A percentile compares a stretch with the other conserved stretches of the same genome.
phyloP scores from a whole-genome alignment of 768 basidiomycete species.

The Udeniomyces megalosporus region DNA sequence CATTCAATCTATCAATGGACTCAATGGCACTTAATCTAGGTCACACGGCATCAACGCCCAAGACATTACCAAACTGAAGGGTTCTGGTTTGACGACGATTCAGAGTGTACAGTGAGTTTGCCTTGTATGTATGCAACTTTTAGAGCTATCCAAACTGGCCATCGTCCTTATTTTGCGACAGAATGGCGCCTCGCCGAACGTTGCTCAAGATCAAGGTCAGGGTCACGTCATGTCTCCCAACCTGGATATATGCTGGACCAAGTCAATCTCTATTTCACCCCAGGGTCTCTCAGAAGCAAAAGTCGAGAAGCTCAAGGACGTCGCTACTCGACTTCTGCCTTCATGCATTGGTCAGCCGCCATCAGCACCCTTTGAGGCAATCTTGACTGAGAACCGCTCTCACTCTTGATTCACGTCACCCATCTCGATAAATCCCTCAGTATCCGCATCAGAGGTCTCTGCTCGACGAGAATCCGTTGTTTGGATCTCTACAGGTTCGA shows the following conservation, averaged over 20 bases:
- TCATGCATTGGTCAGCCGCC: background rate
- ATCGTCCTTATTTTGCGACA: background rate
- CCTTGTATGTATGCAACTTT: background rate
- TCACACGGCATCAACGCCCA: slow-evolving; percentile 12
- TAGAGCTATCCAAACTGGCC: background rate
- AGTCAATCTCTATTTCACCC: background rate
- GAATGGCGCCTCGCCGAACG: slow-evolving; percentile 2
- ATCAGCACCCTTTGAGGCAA: no score
- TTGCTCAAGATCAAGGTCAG: slow-evolving; percentile 15
- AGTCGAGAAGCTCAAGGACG: slow-evolving; percentile 16
- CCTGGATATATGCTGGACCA: no score
- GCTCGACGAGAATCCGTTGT: slow-evolving; percentile 1
- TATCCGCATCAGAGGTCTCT: slow-evolving; percentile 10
- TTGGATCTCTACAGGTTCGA: slow-evolving; percentile 7
- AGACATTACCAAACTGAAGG: slow-evolving; percentile 14
- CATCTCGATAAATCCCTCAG: no score
- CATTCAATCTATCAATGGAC: no score
- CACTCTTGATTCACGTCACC: background rate
- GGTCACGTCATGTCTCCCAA: no score
- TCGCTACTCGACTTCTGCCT: background rate
- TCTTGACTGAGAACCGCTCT: no score
- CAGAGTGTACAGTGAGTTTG: slow-evolving; percentile 3
- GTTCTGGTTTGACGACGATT: slow-evolving; percentile 8
- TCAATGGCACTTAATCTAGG: no score
- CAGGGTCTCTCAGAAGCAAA: slow-evolving; percentile 17